Evolutionary conservation across 1,284 basidiomycete species (phyloP), one percentile per base, ranked within the genome.

Genomic region (Schizophyllum commune): DNA sequence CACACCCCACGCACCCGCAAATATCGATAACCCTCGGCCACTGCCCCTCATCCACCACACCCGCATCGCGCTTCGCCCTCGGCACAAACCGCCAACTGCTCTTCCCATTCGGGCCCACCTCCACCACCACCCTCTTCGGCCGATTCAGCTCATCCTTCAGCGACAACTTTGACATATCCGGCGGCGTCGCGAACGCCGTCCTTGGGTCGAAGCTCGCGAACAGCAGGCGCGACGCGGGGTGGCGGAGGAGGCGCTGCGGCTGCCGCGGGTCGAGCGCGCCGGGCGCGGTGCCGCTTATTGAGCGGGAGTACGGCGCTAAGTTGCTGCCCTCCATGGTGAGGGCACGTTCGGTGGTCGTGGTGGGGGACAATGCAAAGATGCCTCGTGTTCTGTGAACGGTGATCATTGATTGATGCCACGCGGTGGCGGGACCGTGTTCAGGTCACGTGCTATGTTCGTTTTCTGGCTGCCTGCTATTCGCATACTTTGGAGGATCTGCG

Each of bases 51-150:
- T 88, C 80, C 53, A 70, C 68, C 5, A 82, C 81, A 4, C 80
- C 83, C 3, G 79, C 77, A 55, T 82, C 83, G 60, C 76, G 72
- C 56, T 76, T 78, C 6, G 89, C 88, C 56, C 78, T 82, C 32
- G 89, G 89, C 13, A 91, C 86, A 71, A 88, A 91, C 55, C 89
- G 78, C 89, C 89, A 91, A 61, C 77, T 79, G 13, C 19, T 15
- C 19, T 11, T 13, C 13, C 53, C 53, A 79, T 33, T 75, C 73
- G 9, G 82, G 83, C 22, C 76, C 75, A 0, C 81, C 76, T 2
- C 64, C 52, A 90, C 75, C 1, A 91, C 86, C 66, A 91, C 76
- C 57, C 89, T 86, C 70, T 85, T 87, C 0, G 85, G 82, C 1
- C 81, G 77, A 57, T 77, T 78, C 0, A 78, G 72, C 56, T 81